Percentiles rank a stretch among this genome's conserved stretches.
Conservation (phyloP, 306 rosid genomes). For the Carpinus viminea region DNA sequence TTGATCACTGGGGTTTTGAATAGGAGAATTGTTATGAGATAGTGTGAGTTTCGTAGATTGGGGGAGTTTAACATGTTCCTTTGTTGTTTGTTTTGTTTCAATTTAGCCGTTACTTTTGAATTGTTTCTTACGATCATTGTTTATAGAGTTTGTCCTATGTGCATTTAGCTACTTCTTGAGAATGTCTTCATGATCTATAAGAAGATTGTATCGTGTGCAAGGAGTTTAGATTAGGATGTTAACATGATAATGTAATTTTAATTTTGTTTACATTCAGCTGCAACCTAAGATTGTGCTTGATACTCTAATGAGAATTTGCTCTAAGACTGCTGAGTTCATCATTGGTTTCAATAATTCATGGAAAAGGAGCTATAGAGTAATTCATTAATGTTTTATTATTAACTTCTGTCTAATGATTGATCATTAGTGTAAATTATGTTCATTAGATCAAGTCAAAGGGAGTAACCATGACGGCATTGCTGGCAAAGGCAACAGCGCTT, state of each 20-base stretch:
- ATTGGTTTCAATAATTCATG: background rate
- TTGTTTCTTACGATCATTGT: background rate
- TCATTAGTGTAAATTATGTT: conserved; percentile 8
- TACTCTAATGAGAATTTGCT: conserved; percentile 16
- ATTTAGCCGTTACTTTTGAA: background rate
- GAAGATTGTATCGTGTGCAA: background rate
- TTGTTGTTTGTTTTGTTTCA: background rate
- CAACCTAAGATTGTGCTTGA: conserved; percentile 6
- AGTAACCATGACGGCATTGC: conserved; percentile 98
- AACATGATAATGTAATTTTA: background rate
- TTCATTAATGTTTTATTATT: background rate
- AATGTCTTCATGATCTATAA: background rate
- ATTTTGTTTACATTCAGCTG: background rate
- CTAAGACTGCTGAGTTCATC: background rate
- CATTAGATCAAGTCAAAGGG: conserved; percentile 88
- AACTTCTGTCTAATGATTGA: conserved; percentile 5
- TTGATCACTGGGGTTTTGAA: background rate
- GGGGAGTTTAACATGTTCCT: background rate
- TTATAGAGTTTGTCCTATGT: background rate
- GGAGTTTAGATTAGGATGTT: background rate
- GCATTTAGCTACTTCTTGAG: background rate
- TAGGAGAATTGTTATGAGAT: background rate
- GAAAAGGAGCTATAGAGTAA: background rate
- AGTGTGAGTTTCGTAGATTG: background rate
- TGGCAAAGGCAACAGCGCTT: conserved; percentile 96